Evolutionary conservation across 2,329 filamentous ascomycete genomes (phyloP).

Genomic region (Phaeophleospora eucalypticola): DNA sequence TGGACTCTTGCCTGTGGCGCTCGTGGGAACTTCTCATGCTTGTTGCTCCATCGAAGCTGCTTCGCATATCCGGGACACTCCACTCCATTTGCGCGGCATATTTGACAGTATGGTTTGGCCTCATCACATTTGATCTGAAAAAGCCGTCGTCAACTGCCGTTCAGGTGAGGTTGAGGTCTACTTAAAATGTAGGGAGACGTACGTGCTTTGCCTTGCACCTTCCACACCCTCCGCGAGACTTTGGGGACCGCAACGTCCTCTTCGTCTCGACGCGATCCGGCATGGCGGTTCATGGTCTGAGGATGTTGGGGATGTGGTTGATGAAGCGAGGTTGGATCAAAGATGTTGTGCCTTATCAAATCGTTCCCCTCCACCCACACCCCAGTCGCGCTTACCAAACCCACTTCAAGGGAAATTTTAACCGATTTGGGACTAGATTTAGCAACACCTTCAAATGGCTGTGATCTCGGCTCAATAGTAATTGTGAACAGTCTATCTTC

Average conservation of each 20-base stretch:
- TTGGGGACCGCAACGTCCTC: slow-evolving; percentile 21
- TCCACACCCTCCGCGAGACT: slow-evolving; percentile 29
- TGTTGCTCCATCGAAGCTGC: slow-evolving; percentile 47
- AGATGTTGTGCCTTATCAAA: neutral
- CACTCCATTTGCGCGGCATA: slow-evolving; percentile 42
- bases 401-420: neutral
- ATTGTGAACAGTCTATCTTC: too few species aligned
- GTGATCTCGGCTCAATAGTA: neutral
- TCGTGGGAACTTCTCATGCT: slow-evolving; percentile 47
- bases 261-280: slow-evolving; percentile 1
- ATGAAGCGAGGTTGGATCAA: neutral
- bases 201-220: slow-evolving; percentile 29
- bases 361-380: neutral
- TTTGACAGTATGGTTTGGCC: slow-evolving; percentile 39
- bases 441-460: neutral
- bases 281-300: neutral
- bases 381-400: neutral
- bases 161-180: too few species aligned
- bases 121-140: slow-evolving; percentile 41
- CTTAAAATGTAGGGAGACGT: too few species aligned
- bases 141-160: neutral
- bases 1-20: too few species aligned
- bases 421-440: neutral
- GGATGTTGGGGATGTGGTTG: neutral
- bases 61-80: slow-evolving; percentile 46